Conservation (phyloP, 2,329 filamentous ascomycete species). For the Teratosphaeria gauchensis region DNA sequence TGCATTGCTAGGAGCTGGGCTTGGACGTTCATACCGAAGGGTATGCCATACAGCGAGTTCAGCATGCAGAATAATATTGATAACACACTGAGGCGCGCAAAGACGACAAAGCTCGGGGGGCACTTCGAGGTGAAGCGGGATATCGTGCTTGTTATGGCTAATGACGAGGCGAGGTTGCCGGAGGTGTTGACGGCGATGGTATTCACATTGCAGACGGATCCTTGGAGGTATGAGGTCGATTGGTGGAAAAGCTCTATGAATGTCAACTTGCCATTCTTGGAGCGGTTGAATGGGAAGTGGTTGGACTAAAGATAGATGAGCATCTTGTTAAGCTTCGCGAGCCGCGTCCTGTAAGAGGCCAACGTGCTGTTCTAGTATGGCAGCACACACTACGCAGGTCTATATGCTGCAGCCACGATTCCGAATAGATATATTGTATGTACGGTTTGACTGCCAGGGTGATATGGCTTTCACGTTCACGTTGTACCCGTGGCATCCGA, state of each 20-base stretch:
- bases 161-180: slow-evolving; percentile 32
- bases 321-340: no score
- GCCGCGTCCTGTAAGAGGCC: no score
- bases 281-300: slow-evolving; percentile 33
- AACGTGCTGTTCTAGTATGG: no score
- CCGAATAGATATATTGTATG: no score
- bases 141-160: slow-evolving; percentile 38
- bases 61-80: slow-evolving; percentile 34
- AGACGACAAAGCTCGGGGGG: slow-evolving; percentile 25
- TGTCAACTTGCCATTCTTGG: slow-evolving; percentile 37
- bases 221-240: slow-evolving; percentile 43
- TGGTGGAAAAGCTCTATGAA: slow-evolving; percentile 44
- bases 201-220: slow-evolving; percentile 39
- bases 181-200: slow-evolving; percentile 31
- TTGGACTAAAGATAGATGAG: not conserved
- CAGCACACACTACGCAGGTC: no score
- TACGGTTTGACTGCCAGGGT: no score
- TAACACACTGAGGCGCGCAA: slow-evolving; percentile 8
- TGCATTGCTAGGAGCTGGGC: slow-evolving; percentile 35
- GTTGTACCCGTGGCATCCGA: no score
- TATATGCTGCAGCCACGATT: no score
- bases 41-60: slow-evolving; percentile 36
- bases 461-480: no score
- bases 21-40: slow-evolving; percentile 39
- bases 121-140: slow-evolving; percentile 32